Conservation (phyloP, 495 filamentous ascomycete species). For the Penicillium maclennaniae region DNA sequence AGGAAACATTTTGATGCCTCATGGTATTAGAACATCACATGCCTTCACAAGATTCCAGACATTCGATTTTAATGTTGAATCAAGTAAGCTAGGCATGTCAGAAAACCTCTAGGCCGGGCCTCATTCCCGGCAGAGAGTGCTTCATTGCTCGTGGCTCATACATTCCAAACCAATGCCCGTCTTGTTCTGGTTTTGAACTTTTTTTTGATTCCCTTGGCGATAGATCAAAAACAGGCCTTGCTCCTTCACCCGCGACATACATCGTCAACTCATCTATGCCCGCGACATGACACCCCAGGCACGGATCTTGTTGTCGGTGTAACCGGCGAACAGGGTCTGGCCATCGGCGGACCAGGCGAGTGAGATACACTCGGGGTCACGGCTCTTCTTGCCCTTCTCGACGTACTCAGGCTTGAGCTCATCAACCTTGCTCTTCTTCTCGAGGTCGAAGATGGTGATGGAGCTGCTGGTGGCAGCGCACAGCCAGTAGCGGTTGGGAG, state of each 20-base stretch:
- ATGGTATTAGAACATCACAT: conserved; percentile 46
- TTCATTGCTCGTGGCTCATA: conserved; percentile 52
- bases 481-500: conserved; percentile 99
- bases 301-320: conserved; percentile 99
- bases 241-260: conserved; percentile 20
- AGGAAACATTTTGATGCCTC: conserved; percentile 40
- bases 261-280: conserved; percentile 40
- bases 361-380: conserved; percentile 96
- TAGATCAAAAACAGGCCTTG: conserved; percentile 34
- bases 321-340: conserved; percentile 98
- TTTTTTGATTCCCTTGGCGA: conserved; percentile 34
- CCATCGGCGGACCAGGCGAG: conserved; percentile 97
- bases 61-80: conserved; percentile 34
- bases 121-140: conserved; percentile 24
- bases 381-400: conserved; percentile 95
- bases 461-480: conserved; percentile 93
- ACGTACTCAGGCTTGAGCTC: conserved; percentile 99
- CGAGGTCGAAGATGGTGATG: conserved; percentile 99
- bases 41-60: conserved; percentile 37
- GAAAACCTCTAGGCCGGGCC: conserved; percentile 30
- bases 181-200: conserved; percentile 34
- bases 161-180: conserved; percentile 45
- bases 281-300: conserved; percentile 95
- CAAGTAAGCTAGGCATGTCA: conserved; percentile 39
- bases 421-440: conserved; percentile 99